Evolutionary conservation across 2,329 filamentous ascomycete genomes (phyloP), one percentile per base, ranked within the genome.

Genomic region (Ampelomyces quisqualis): DNA sequence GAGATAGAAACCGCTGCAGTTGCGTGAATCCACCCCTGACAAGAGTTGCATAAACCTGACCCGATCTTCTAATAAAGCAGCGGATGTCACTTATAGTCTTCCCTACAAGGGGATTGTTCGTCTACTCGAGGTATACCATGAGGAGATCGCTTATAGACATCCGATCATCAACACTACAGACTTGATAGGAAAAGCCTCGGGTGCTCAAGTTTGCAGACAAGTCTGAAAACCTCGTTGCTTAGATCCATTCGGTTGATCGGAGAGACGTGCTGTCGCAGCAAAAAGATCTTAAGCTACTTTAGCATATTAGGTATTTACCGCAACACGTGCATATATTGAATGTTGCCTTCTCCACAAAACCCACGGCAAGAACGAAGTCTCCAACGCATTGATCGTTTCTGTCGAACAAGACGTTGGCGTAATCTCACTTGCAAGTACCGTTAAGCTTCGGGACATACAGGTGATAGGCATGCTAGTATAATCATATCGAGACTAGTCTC

Each of bases 401-500:
- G 49, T 57, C 14, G 48, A 57, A 31, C 40, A 43, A n/a, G 45
- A 53, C 26, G 41, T 46, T n/a, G 39, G 45, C 3, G 37, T 40
- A 3, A 47, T 57, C 2, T 49, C 51, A 3, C 40, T 35, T 13
- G 39, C 40, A 5, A 43, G 31, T 8, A 45, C 49, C 10, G 39
- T 51, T 8, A 47, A 53, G 10, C 28, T 57, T 2, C 55, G 55
- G 26, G 51, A 57, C 15, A 38, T 57, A 13, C 53, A 57, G 24
- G 49, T 57, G n/a, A 47, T 53, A 43, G 47, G 46, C 2, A 57
- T 57, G 53, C 39, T 57, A 21, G 41, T 44, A 27, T 27, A 31
- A 17, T 18, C n/a, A n/a, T 26, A 2, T 7, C 5, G 5, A 3
- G 10, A 9, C 14, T 26, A 7, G 14, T 7, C 7, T 7, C 11